Percentiles rank a stretch among this genome's conserved stretches.
Evolutionary conservation across 2,329 filamentous ascomycete species (phyloP).

Genomic region (Knoxdaviesia proteae): DNA sequence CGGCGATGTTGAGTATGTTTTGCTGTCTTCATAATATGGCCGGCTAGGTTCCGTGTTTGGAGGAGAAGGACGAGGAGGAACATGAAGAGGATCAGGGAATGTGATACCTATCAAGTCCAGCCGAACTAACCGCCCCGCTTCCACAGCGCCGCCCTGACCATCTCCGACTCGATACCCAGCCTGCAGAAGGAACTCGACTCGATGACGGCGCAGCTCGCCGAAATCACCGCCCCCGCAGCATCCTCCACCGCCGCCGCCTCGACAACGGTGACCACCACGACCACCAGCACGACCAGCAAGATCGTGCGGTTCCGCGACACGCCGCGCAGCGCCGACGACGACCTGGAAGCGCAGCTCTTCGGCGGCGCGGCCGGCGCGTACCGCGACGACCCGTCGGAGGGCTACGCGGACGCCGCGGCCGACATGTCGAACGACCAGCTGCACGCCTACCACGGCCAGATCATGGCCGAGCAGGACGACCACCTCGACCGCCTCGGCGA

Average conservation of each 20-base stretch:
- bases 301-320: conserved; percentile 74
- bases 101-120: no score
- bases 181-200: conserved; percentile 58
- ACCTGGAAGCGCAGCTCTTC: conserved; percentile 22
- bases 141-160: conserved; percentile 21
- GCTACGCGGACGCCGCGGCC: conserved; percentile 38
- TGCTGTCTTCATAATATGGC: not conserved
- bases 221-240: conserved; percentile 38
- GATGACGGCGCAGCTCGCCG: conserved; percentile 62
- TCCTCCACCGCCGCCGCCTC: conserved; percentile 11
- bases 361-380: conserved; percentile 16
- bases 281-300: conserved; percentile 29
- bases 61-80: no score
- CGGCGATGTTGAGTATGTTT: conserved; percentile 38
- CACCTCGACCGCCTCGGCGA: conserved; percentile 78
- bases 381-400: conserved; percentile 30
- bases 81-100: no score
- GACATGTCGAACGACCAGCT: conserved; percentile 64
- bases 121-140: no score
- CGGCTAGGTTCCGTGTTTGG: not conserved
- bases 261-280: conserved; percentile 9
- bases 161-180: conserved; percentile 43
- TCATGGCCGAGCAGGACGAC: conserved; percentile 77
- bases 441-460: conserved; percentile 60
- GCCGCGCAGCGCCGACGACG: conserved; percentile 14